A percentile compares a stretch with the other conserved stretches of the same genome.
These are phyloP conservation scores for Rhodotorula sp. DNA, from an alignment of 1,284 basidiomycete species.

Conservation along the genomic window DNA sequence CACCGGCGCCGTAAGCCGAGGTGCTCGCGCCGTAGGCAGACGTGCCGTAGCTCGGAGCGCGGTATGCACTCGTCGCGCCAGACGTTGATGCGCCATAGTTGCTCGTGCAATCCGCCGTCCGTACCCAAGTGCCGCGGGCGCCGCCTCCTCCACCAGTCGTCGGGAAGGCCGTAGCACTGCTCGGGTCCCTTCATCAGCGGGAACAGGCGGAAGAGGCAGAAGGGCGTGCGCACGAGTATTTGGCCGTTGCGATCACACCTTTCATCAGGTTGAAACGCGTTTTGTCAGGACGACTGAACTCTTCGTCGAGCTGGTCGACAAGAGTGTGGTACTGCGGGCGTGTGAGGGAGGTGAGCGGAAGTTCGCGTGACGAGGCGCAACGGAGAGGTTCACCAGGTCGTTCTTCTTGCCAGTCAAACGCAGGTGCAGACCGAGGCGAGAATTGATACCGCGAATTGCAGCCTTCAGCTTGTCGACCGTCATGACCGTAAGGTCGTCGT, in stretches of 20 bases:
- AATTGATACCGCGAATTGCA: conserved; percentile 70
- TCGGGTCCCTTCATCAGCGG: neutral
- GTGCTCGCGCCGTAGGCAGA: neutral
- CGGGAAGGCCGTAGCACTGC: too few relatives aligned
- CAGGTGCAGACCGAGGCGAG: conserved; percentile 61
- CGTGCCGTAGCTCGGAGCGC: conserved; percentile 1
- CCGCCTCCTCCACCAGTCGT: too few relatives aligned
- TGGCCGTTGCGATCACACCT: conserved; percentile 3
- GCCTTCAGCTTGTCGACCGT: conserved; percentile 79
- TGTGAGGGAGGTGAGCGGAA: conserved; percentile 58
- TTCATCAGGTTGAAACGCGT: neutral
- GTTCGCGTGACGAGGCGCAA: conserved; percentile 63
- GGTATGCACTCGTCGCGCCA: conserved; percentile 4
- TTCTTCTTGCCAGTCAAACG: conserved; percentile 79
- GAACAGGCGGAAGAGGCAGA: too few relatives aligned
- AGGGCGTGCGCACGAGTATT: neutral
- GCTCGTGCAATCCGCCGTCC: neutral
- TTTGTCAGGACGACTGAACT: conserved; percentile 6
- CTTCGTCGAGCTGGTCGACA: neutral
- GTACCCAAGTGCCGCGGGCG: neutral
- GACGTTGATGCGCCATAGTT: conserved; percentile 3
- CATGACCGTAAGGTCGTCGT: conserved; percentile 49
- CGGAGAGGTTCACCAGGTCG: conserved; percentile 76
- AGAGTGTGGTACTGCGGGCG: conserved; percentile 3
- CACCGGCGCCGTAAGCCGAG: neutral